phyloP scores from a whole-genome alignment of 2,329 filamentous ascomycete species.

The Ophiosphaerella herpotricha region DNA sequence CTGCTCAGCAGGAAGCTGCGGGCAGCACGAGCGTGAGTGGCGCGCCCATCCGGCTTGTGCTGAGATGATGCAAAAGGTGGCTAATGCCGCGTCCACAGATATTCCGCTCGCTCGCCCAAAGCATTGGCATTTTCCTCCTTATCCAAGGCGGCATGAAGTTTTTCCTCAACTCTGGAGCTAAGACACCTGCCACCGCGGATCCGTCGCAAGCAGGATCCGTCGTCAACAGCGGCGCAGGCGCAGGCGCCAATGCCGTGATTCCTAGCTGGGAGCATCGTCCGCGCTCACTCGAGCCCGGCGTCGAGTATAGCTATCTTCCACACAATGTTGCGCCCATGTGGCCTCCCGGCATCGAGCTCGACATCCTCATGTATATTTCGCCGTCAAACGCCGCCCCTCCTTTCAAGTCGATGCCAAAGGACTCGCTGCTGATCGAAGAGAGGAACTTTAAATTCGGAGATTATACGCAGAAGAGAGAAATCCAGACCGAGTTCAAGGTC shows the following conservation, averaged over 20 bases:
- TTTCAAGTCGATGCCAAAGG: slow-evolving; percentile 66
- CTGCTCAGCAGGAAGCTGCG: slow-evolving; percentile 21
- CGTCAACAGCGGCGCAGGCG: slow-evolving; percentile 19
- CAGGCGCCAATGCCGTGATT: slow-evolving; percentile 37
- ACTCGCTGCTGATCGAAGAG: slow-evolving; percentile 78
- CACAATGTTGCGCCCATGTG: slow-evolving; percentile 83
- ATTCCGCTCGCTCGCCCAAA: slow-evolving; percentile 54
- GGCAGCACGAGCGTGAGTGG: slow-evolving; percentile 30
- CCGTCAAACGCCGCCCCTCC: slow-evolving; percentile 71
- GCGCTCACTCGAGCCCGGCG: slow-evolving; percentile 54
- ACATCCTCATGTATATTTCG: slow-evolving; percentile 84
- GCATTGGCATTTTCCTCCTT: slow-evolving; percentile 63
- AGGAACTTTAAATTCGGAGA: slow-evolving; percentile 79
- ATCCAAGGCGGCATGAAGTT: slow-evolving; percentile 62
- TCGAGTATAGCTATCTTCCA: slow-evolving; percentile 68
- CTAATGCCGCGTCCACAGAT: slow-evolving; percentile 32
- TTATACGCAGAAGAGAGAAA: slow-evolving; percentile 75
- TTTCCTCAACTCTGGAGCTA: slow-evolving; percentile 48
- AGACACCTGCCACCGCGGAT: slow-evolving; percentile 14
- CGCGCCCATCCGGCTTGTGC: background rate
- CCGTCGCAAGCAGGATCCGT: slow-evolving; percentile 23
- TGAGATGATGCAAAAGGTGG: slow-evolving; percentile 1
- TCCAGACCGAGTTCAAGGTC: slow-evolving; percentile 77
- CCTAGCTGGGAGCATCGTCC: slow-evolving; percentile 45
- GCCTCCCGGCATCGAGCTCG: slow-evolving; percentile 76